phyloP scores from a whole-genome alignment of 2,329 filamentous ascomycete genomes.

The Ambrosiella cleistominuta region DNA sequence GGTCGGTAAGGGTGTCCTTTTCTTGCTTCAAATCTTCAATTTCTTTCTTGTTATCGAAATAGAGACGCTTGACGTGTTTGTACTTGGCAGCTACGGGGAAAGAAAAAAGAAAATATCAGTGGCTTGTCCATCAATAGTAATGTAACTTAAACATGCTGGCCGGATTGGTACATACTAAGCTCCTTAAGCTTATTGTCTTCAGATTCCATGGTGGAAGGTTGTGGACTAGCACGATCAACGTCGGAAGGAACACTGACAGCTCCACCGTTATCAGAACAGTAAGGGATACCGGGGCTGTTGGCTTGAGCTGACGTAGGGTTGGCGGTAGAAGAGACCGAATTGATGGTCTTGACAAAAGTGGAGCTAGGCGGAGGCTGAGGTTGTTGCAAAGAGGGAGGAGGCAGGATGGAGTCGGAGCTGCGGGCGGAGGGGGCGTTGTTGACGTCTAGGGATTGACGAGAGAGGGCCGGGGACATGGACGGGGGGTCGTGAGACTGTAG shows the following conservation, averaged over 20 bases:
- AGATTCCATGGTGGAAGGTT: constrained; percentile 29
- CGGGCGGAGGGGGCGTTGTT: not conserved
- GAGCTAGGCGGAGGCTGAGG: not conserved
- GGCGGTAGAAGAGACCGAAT: not conserved
- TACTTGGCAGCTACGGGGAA: constrained; percentile 64
- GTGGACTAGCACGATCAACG: constrained; percentile 38
- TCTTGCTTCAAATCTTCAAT: constrained; percentile 86
- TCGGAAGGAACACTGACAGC: constrained; percentile 29
- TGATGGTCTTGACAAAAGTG: not conserved
- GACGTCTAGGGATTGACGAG: constrained; percentile 1
- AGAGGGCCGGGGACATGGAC: constrained; percentile 22
- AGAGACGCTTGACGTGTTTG: constrained; percentile 93
- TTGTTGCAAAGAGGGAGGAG: constrained; percentile 1
- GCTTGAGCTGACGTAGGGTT: constrained; percentile 20
- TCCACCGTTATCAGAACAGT: constrained; percentile 18
- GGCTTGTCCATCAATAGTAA: constrained; percentile 13
- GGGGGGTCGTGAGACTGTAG: constrained; percentile 28
- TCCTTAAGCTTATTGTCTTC: constrained; percentile 41
- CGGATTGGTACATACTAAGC: constrained; percentile 28
- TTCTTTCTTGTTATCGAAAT: constrained; percentile 87
- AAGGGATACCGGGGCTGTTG: constrained; percentile 16
- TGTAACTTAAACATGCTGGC: not conserved
- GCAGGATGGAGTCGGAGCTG: constrained; percentile 22
- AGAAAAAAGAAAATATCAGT: constrained; percentile 1
- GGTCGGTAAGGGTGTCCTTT: constrained; percentile 59